These are phyloP conservation scores for Vaccinium corymbosum DNA, from an alignment of 148 eudicot genomes.

Conservation along the genomic window DNA sequence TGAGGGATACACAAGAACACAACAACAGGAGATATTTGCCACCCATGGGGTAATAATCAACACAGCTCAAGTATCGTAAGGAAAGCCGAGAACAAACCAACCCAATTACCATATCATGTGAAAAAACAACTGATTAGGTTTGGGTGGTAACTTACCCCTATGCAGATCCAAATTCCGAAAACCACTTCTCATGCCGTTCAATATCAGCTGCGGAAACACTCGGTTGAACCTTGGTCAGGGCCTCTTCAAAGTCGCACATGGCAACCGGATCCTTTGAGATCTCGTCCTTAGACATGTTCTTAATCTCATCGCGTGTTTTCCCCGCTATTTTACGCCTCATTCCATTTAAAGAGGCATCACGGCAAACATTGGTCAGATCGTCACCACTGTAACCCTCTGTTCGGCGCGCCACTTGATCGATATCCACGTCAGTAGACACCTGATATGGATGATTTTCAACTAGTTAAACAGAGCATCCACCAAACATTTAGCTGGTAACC, in stretches of 20 bases:
- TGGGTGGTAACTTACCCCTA: conserved; percentile 17
- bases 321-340: conserved; percentile 98
- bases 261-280: conserved; percentile 93
- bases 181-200: conserved; percentile 92
- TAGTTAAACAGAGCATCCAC: not conserved
- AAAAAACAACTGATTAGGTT: not conserved
- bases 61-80: not conserved
- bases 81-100: not conserved
- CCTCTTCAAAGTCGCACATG: conserved; percentile 96
- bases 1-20: conserved; percentile 17
- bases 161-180: conserved; percentile 86
- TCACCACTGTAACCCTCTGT: conserved; percentile 99
- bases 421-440: conserved; percentile 81
- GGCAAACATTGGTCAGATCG: conserved; percentile 86
- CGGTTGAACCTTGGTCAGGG: conserved; percentile 81
- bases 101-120: not conserved
- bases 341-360: conserved; percentile 95
- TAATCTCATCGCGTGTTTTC: conserved; percentile 89
- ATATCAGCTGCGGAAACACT: conserved; percentile 90
- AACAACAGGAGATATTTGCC: conserved; percentile 6
- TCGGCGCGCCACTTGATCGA: conserved; percentile 77
- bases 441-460: conserved; percentile 20
- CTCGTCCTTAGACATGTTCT: conserved; percentile 94
- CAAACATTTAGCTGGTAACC: not conserved
- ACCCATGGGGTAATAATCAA: not conserved